Percentiles rank a stretch among this genome's conserved stretches.
Conservation (phyloP, 345 rosid genomes). For the Raphanus sativus region DNA sequence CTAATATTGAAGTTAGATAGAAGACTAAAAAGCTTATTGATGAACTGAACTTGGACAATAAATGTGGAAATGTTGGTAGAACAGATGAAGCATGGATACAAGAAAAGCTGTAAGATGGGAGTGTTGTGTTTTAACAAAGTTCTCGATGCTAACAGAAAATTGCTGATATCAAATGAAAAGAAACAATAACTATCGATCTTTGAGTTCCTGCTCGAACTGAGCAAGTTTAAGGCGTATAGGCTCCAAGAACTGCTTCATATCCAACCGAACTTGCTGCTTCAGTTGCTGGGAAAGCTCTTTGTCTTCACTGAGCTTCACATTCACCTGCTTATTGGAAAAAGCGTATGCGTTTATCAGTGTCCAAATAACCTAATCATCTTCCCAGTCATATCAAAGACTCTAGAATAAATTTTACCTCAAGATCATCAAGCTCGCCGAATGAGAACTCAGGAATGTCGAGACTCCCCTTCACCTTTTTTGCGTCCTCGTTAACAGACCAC, state of each 20-base stretch:
- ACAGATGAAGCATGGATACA: constrained; percentile 4
- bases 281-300: constrained; percentile 60
- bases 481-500: constrained; percentile 71
- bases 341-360: constrained; percentile 3
- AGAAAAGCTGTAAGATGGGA: not conserved
- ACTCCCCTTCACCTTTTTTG: constrained; percentile 58
- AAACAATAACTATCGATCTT: constrained; percentile 53
- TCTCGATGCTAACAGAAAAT: not conserved
- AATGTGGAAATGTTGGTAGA: not conserved
- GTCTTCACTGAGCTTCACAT: constrained; percentile 59
- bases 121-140: constrained; percentile 1
- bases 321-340: constrained; percentile 45
- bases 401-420: constrained; percentile 56
- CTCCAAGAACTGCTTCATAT: constrained; percentile 66
- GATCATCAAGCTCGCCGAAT: constrained; percentile 87
- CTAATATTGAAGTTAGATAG: not conserved
- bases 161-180: not conserved
- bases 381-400: constrained; percentile 5
- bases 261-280: constrained; percentile 48
- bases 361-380: not conserved
- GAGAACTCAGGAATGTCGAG: constrained; percentile 86
- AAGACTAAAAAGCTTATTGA: not conserved
- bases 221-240: constrained; percentile 71
- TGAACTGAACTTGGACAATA: constrained; percentile 10
- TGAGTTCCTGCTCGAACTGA: constrained; percentile 84